Percentiles rank a stretch among this genome's conserved stretches.
Evolutionary conservation across 345 rosid species (phyloP).

Genomic region (Triadica sebifera): DNA sequence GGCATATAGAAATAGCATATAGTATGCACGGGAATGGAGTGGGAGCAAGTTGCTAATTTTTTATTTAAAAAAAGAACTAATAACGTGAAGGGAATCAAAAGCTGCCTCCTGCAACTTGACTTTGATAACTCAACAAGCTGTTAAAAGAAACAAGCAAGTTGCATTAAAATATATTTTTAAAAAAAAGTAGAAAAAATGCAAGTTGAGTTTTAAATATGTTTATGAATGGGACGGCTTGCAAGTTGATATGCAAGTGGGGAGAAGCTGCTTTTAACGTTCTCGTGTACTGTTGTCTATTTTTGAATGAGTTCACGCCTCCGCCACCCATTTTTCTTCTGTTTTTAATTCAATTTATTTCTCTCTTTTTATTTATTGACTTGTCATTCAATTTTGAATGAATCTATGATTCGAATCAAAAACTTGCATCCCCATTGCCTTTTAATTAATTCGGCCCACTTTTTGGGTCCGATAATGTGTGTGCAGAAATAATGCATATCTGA

Average conservation of each 20-base stretch:
- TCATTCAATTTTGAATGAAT: no score
- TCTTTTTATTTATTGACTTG: no score
- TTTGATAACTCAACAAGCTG: slow-evolving; percentile 9
- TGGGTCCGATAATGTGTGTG: no score
- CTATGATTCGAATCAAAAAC: no score
- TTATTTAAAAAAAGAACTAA: neutral
- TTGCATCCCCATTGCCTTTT: no score
- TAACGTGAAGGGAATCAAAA: slow-evolving; percentile 28
- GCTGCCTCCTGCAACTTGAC: slow-evolving; percentile 8
- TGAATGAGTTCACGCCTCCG: slow-evolving; percentile 20
- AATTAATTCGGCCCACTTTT: no score
- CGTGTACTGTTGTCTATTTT: slow-evolving; percentile 26
- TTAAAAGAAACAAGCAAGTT: slow-evolving; percentile 32
- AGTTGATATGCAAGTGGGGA: slow-evolving; percentile 42
- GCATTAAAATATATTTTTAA: neutral
- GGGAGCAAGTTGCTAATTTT: slow-evolving; percentile 12
- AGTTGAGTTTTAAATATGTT: no score
- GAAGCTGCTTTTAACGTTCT: slow-evolving; percentile 27
- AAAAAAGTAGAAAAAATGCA: no score
- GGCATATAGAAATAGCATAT: no score
- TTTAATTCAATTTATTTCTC: no score
- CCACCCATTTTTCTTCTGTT: no score
- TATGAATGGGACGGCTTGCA: slow-evolving; percentile 34
- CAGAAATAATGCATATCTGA: no score
- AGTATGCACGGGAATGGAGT: neutral